Base-by-base conservation (phyloP, 2,329 filamentous ascomycete species). In the Chaetomiaceae sp. region DNA sequence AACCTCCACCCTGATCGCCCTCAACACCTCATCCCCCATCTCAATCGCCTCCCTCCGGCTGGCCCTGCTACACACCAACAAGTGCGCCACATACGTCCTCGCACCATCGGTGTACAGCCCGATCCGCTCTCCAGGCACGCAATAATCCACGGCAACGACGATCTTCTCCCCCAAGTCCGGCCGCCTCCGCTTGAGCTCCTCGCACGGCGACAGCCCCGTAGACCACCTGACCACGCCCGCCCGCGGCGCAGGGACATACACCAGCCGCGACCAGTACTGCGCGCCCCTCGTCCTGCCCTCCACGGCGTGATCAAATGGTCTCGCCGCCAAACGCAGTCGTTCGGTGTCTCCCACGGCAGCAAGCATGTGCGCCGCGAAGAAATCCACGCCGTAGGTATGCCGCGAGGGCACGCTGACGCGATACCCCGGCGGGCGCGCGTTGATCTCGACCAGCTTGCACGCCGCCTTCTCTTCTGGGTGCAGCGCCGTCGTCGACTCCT, bases 341-440 rank as follows among this genome's bases (percentile, higher is more conserved):
- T 51, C 50, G 6, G 35, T 12, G 19, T 62, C 59, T 3, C 50
- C 59, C 0, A 55, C 50, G 1, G 55, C 54, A 27, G 59, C 59
- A 0, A 62, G 54, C 55, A 62, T 60, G 44, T 58, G 59, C 16
- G 44, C 57, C 9, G 55, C 59, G 20, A 62, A 62, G 51, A 52
- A 62, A n/a, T 62, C 59, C 5, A 62, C 55, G 8, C 59, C 59
- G 31, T 60, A 60, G 2, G 59, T 62, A 10, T 57, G 56, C n/a
- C 54, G 40, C 2, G 56, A 54, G 14, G 59, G 59, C 7, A 62
- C 54, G 5, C 53, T 55, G 35, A 60, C 58, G 6, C 59, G 54
- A 42, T 54, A 62, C 4, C 59, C 59, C 2, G 59, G 58, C 1
- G 59, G 59, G 2, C 59, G 59, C 13, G 59, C 59, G 23, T 62